Evolutionary conservation across 768 basidiomycete species (phyloP).

Genomic region (Sarcodon aspratus): DNA sequence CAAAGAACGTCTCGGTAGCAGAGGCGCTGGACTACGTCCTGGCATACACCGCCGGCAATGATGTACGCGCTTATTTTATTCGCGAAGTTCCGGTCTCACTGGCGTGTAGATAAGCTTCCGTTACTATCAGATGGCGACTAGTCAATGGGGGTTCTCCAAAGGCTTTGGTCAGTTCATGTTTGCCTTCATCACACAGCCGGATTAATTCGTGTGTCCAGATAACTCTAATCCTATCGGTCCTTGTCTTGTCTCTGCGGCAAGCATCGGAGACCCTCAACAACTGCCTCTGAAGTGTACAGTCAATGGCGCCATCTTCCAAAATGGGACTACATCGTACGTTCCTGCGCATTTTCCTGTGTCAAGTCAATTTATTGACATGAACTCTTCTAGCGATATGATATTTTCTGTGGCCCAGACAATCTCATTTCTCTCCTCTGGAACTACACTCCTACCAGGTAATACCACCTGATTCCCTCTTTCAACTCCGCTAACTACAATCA

Average conservation of each 20-base stretch:
- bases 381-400: constrained; percentile 53
- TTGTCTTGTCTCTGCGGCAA: constrained; percentile 56
- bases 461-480: too few species aligned
- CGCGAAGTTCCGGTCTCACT: background rate
- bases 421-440: constrained; percentile 74
- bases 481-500: too few species aligned
- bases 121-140: constrained; percentile 66
- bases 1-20: constrained; percentile 68
- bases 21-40: constrained; percentile 82
- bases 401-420: constrained; percentile 72
- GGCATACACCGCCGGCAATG: constrained; percentile 73
- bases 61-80: constrained; percentile 30
- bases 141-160: constrained; percentile 86
- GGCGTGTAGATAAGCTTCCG: constrained; percentile 62
- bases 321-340: constrained; percentile 69
- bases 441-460: constrained; percentile 58
- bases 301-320: constrained; percentile 60
- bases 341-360: background rate
- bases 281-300: constrained; percentile 50
- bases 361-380: background rate
- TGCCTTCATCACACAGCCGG: background rate
- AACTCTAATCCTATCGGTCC: constrained; percentile 73
- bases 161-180: constrained; percentile 50
- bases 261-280: constrained; percentile 55
- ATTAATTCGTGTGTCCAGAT: constrained; percentile 22